Evolutionary conservation across 2,329 filamentous ascomycete species (phyloP).

Genomic region (Teratosphaeria nubilosa): DNA sequence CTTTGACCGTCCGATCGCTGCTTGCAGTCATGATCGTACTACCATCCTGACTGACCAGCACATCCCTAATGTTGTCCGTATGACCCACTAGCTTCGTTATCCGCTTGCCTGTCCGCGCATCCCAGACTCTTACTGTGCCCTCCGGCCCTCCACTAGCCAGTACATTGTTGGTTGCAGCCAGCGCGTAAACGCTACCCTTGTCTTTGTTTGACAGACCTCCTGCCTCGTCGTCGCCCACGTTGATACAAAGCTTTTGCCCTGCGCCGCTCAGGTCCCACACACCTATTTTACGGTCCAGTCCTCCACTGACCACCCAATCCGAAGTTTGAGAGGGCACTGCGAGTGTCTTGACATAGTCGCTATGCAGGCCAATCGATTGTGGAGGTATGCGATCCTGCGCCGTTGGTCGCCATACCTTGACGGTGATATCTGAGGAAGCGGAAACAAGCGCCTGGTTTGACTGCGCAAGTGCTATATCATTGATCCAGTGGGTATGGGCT

Average conservation of each 20-base stretch:
- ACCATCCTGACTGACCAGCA: slow-evolving; percentile 78
- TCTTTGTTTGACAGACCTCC: slow-evolving; percentile 56
- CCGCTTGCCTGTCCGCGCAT: slow-evolving; percentile 75
- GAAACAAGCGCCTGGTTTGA: slow-evolving; percentile 73
- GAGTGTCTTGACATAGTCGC: slow-evolving; percentile 92
- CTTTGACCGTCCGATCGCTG: slow-evolving; percentile 92
- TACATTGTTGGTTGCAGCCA: slow-evolving; percentile 69
- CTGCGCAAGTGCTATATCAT: slow-evolving; percentile 75
- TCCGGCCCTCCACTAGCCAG: slow-evolving; percentile 90
- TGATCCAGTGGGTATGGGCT: slow-evolving; percentile 93
- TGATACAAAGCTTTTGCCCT: slow-evolving; percentile 78
- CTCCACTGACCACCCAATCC: slow-evolving; percentile 88
- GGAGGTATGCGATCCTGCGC: slow-evolving; percentile 55
- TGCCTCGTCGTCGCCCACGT: slow-evolving; percentile 72
- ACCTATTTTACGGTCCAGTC: slow-evolving; percentile 81
- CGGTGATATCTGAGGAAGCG: slow-evolving; percentile 85
- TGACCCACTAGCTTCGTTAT: slow-evolving; percentile 96
- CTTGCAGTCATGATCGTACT: slow-evolving; percentile 90
- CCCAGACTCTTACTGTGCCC: slow-evolving; percentile 85
- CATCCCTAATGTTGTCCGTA: slow-evolving; percentile 85
- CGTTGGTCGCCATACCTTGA: slow-evolving; percentile 80
- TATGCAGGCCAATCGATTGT: slow-evolving; percentile 79
- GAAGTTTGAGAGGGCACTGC: slow-evolving; percentile 61
- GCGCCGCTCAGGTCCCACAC: slow-evolving; percentile 87
- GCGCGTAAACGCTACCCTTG: slow-evolving; percentile 91